These are phyloP conservation scores for Solanum piurae DNA, from an alignment of 257 asterid genomes.

Conservation along the genomic window DNA sequence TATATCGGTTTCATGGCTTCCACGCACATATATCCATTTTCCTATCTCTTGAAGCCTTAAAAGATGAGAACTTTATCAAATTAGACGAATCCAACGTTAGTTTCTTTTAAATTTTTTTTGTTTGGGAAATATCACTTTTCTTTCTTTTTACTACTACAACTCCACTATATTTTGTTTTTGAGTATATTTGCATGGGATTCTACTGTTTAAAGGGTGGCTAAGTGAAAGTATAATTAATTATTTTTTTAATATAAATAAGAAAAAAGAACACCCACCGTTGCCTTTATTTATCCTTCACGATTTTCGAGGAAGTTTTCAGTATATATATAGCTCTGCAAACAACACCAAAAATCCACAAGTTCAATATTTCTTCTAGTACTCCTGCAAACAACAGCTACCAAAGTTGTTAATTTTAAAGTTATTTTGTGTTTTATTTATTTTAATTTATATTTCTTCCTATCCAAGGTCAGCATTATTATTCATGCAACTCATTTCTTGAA, in stretches of 20 bases:
- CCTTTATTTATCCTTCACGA: constrained; percentile 29
- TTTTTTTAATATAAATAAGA: constrained; percentile 8
- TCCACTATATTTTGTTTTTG: constrained; percentile 17
- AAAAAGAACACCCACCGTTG: constrained; percentile 18
- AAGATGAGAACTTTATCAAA: constrained; percentile 73
- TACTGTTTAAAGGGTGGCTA: constrained; percentile 9
- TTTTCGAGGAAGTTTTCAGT: constrained; percentile 31
- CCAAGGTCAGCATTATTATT: neutral
- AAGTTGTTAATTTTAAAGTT: neutral
- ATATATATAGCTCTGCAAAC: constrained; percentile 44
- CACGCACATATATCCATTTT: constrained; percentile 17
- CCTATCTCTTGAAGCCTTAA: constrained; percentile 39
- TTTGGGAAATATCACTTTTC: constrained; percentile 3
- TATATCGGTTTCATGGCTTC: constrained; percentile 14
- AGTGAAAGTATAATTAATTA: neutral
- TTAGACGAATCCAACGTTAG: constrained; percentile 27
- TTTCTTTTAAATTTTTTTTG: constrained; percentile 3
- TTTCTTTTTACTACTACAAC: constrained; percentile 18
- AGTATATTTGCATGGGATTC: neutral
- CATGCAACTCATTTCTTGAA: neutral
- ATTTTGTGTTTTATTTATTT: neutral
- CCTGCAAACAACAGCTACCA: neutral
- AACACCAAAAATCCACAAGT: constrained; percentile 27
- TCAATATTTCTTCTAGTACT: neutral
- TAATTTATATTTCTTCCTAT: neutral